These are phyloP conservation scores for Arabidopsis lyrata DNA, from an alignment of 441 rosid species.

Conservation along the genomic window DNA sequence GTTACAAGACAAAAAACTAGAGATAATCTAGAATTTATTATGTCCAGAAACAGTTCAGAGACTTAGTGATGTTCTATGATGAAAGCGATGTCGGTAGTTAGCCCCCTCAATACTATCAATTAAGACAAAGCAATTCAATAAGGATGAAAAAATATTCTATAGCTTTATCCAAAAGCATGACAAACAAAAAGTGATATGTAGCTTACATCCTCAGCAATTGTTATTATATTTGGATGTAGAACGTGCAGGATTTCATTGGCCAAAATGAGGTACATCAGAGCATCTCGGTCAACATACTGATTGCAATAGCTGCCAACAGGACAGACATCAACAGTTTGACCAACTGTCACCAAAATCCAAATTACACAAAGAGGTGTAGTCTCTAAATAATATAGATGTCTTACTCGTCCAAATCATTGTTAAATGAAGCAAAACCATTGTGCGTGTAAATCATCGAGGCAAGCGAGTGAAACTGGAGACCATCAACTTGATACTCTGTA, in stretches of 20 bases:
- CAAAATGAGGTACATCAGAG: constrained; percentile 83
- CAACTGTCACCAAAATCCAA: constrained; percentile 30
- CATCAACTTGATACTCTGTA: constrained; percentile 87
- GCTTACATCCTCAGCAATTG: constrained; percentile 98
- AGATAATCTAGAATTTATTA: background rate
- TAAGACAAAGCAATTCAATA: constrained; percentile 6
- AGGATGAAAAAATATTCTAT: background rate
- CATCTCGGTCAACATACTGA: constrained; percentile 94
- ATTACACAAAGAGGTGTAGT: constrained; percentile 20
- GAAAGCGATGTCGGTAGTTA: constrained; percentile 1
- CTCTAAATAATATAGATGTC: constrained; percentile 44
- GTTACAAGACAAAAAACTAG: background rate
- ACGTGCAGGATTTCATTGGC: constrained; percentile 91
- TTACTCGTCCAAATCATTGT: constrained; percentile 90
- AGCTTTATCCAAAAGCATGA: background rate
- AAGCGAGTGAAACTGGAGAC: constrained; percentile 96
- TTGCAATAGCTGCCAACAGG: constrained; percentile 84
- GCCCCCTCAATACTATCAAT: background rate
- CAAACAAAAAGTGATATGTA: background rate
- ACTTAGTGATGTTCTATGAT: constrained; percentile 17
- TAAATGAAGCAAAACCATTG: constrained; percentile 93
- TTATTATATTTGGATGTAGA: constrained; percentile 88
- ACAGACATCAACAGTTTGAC: constrained; percentile 33
- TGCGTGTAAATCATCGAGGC: constrained; percentile 94
- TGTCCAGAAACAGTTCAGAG: constrained; percentile 11